These are phyloP conservation scores for Arthrobotrys sinensis DNA, from an alignment of 2,329 filamentous ascomycete genomes.

Conservation along the genomic window DNA sequence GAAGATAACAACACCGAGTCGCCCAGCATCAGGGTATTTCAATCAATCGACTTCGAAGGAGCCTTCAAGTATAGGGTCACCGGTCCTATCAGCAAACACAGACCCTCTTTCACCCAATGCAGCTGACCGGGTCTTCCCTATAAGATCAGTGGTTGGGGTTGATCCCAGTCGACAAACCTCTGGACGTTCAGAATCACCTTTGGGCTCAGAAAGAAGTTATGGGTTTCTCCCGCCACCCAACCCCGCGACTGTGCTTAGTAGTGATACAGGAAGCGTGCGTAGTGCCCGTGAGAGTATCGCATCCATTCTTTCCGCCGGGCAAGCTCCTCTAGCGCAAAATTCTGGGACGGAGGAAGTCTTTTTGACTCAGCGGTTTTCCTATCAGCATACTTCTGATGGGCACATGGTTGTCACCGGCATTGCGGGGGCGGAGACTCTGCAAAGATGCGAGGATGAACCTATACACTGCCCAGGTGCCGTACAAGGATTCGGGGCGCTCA, in stretches of 20 bases:
- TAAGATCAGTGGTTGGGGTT: slow-evolving; percentile 82
- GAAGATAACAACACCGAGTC: slow-evolving; percentile 26
- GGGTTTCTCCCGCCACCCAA: slow-evolving; percentile 12
- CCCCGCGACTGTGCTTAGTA: slow-evolving; percentile 29
- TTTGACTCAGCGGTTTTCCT: slow-evolving; percentile 82
- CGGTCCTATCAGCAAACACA: slow-evolving; percentile 18
- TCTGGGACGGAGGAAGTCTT: slow-evolving; percentile 68
- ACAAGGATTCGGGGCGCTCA: slow-evolving; percentile 83
- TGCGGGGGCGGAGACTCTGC: slow-evolving; percentile 76
- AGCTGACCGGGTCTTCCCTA: slow-evolving; percentile 81
- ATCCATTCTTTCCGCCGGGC: slow-evolving; percentile 37
- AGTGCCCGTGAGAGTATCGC: slow-evolving; percentile 54
- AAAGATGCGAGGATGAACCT: slow-evolving; percentile 90
- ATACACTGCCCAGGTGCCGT: slow-evolving; percentile 88
- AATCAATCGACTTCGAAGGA: slow-evolving; percentile 15
- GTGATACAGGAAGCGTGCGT: slow-evolving; percentile 52
- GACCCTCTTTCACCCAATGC: slow-evolving; percentile 62
- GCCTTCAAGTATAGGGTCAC: slow-evolving; percentile 31
- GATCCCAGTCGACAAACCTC: slow-evolving; percentile 71
- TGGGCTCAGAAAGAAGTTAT: slow-evolving; percentile 53
- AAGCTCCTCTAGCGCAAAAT: slow-evolving; percentile 34
- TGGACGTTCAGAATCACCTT: slow-evolving; percentile 39
- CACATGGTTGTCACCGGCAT: slow-evolving; percentile 87
- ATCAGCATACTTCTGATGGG: slow-evolving; percentile 81
- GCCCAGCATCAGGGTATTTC: slow-evolving; percentile 22